These are phyloP conservation scores for Cicer arietinum DNA, from an alignment of 306 rosid species.

Conservation along the genomic window DNA sequence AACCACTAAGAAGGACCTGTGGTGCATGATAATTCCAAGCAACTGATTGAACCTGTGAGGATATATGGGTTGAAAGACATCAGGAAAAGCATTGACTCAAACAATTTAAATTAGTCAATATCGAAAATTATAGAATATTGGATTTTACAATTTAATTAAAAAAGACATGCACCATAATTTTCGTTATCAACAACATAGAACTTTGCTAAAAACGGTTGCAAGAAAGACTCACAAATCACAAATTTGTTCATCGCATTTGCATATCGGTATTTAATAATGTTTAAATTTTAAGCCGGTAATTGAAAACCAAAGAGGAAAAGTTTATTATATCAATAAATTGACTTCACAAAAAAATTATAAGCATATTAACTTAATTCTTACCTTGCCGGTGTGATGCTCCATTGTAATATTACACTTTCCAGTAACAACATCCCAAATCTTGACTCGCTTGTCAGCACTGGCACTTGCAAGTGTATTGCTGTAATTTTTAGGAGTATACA, in stretches of 20 bases:
- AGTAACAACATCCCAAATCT: constrained; percentile 86
- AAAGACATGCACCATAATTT: background rate
- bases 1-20: constrained; percentile 89
- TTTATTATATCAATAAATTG: constrained; percentile 17
- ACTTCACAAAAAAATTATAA: background rate
- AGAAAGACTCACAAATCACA: background rate
- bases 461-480: constrained; percentile 95
- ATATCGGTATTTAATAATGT: constrained; percentile 4
- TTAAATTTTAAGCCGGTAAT: constrained; percentile 10
- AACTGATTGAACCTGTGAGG: constrained; percentile 86
- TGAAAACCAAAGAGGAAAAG: background rate
- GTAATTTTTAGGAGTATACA: constrained; percentile 24
- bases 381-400: constrained; percentile 96
- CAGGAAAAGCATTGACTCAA: constrained; percentile 16
- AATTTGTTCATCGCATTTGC: background rate
- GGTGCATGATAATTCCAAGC: constrained; percentile 86
- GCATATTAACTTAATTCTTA: constrained; percentile 40
- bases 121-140: background rate
- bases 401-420: constrained; percentile 76
- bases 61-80: constrained; percentile 43
- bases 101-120: background rate
- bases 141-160: background rate
- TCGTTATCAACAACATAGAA: constrained; percentile 15
- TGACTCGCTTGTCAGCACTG: constrained; percentile 85
- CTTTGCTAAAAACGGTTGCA: constrained; percentile 20